These are phyloP conservation scores for Imleria badia DNA, from an alignment of 768 basidiomycete genomes.

Conservation along the genomic window DNA sequence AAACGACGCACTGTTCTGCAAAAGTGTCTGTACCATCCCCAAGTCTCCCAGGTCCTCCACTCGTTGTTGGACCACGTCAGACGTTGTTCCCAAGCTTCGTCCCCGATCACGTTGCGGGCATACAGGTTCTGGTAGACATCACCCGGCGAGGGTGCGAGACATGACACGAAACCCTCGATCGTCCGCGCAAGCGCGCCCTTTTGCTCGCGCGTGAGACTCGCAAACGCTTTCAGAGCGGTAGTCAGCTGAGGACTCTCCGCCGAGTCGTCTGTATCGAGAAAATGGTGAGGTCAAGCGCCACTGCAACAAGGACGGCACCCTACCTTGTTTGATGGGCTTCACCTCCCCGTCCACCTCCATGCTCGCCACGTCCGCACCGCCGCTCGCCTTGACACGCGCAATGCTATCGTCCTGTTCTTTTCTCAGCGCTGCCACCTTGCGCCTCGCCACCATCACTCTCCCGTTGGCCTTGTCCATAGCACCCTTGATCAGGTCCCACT, in stretches of 20 bases:
- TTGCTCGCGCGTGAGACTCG: conserved; percentile 73
- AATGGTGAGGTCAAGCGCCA: conserved; percentile 1
- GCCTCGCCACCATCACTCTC: conserved; percentile 72
- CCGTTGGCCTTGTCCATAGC: conserved; percentile 92
- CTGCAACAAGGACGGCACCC: neutral
- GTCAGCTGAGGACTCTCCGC: conserved; percentile 68
- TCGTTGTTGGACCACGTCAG: conserved; percentile 67
- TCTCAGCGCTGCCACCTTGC: conserved; percentile 69
- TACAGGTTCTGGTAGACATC: conserved; percentile 49
- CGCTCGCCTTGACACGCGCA: conserved; percentile 70
- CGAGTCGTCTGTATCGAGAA: conserved; percentile 38
- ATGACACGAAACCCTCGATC: conserved; percentile 72
- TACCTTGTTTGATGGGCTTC: conserved; percentile 49
- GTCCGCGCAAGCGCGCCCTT: conserved; percentile 70
- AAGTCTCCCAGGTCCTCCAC: conserved; percentile 85
- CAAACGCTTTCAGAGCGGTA: conserved; percentile 71
- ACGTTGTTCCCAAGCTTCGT: conserved; percentile 70
- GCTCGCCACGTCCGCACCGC: conserved; percentile 45
- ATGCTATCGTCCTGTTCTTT: conserved; percentile 89
- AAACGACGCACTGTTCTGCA: conserved; percentile 64
- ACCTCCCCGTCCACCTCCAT: conserved; percentile 76
- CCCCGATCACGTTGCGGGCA: conserved; percentile 57
- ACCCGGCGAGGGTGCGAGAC: conserved; percentile 47
- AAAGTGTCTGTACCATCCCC: conserved; percentile 92
- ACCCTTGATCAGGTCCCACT: conserved; percentile 84